Evolutionary conservation across 1,284 basidiomycete species (phyloP), one percentile per base, ranked within the genome.

Genomic region (Sphagnurus paluster): DNA sequence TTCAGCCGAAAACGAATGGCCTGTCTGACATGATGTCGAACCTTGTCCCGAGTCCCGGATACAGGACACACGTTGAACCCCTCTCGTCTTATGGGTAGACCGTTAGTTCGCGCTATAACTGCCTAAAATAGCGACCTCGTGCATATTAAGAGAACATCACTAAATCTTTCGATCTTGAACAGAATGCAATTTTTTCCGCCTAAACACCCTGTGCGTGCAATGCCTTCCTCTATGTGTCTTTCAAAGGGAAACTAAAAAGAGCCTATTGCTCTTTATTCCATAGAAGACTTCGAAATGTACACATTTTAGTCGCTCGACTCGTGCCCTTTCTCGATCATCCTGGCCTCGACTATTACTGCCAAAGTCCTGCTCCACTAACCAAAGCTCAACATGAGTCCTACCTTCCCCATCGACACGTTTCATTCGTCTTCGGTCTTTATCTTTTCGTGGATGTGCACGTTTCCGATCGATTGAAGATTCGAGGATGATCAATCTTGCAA

Each of bases 361-460:
- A 78, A 77, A 79, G 72, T 68, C 68, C 73, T 74, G 72, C 82
- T 84, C 84, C 82, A 86, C 82, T 74, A 69, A 71, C 72, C 76
- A 77, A 74, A 67, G 65, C 71, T 70, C 71, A 72, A 71, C 71
- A 66, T 73, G 72, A 75, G 71, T 74, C 70, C 69, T 78, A 69
- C 67, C 75, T 82, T 82, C 79, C 78, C 69, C 65, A 69, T 67
- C 68, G 72, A 75, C 86, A 87, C 82, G 83, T 85, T 86, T 71
- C 72, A 75, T 70, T 75, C 75, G 76, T 49, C 42, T 46, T 76
- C 78, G 74, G 52, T 71, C 75, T 79, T 79, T 80, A 80, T 82
- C 81, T 75, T 66, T 75, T 80, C 76, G 75, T 75, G 72, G 64
- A 70, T 60, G 53, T 68, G 74, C 85, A 86, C 85, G 84, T 87